These are phyloP conservation scores for Pyricularia sp. DNA, from an alignment of 2,329 filamentous ascomycete species.

Conservation along the genomic window DNA sequence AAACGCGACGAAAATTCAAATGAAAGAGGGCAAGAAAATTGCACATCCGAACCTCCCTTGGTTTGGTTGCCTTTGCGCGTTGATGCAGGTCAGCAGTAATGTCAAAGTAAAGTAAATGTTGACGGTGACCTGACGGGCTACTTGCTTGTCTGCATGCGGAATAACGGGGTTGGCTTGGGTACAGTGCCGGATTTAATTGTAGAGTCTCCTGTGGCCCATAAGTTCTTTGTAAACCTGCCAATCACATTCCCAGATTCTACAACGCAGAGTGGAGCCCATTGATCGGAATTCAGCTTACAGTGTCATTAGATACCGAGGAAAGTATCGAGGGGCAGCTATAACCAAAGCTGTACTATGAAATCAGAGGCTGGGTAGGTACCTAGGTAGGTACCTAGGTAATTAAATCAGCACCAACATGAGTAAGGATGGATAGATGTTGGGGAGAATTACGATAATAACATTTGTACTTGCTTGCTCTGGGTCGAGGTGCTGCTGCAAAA, in stretches of 20 bases:
- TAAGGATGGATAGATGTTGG: too few species aligned
- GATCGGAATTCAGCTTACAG: background rate
- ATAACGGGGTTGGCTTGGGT: background rate
- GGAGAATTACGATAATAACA: too few species aligned
- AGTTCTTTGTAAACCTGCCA: background rate
- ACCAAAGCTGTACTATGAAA: background rate
- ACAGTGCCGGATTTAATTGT: background rate
- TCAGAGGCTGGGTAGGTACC: too few species aligned
- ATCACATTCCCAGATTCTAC: background rate
- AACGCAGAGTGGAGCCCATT: too few species aligned
- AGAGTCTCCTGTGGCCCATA: background rate
- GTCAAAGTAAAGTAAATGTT: background rate
- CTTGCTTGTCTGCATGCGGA: background rate
- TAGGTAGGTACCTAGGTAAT: too few species aligned
- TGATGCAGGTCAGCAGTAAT: background rate
- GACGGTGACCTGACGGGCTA: background rate
- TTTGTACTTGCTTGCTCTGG: too few species aligned
- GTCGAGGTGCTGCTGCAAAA: background rate
- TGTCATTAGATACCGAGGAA: background rate
- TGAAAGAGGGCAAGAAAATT: background rate
- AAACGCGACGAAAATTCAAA: background rate
- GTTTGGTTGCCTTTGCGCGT: background rate
- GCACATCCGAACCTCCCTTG: background rate
- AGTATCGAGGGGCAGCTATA: background rate
- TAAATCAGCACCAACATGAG: too few species aligned